Percentiles rank a stretch among this genome's conserved stretches.
Conservation (phyloP, 1,284 basidiomycete genomes). For the Erythrobasidium hasegawianum region DNA sequence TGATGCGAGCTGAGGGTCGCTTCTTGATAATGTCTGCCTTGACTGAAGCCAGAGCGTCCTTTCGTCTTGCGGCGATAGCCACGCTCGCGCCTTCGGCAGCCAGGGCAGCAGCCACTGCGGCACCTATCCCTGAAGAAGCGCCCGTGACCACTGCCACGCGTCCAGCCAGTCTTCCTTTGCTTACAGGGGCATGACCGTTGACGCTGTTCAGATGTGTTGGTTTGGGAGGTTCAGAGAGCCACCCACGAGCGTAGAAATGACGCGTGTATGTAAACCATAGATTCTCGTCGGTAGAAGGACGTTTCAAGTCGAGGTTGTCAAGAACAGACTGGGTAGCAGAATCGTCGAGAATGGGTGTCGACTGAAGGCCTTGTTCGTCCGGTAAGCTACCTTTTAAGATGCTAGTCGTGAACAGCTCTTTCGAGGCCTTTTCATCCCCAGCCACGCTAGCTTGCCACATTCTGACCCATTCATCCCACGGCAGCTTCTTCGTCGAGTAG, state of each 20-base stretch:
- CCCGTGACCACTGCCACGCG: slow-evolving; percentile 51
- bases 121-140: slow-evolving; percentile 51
- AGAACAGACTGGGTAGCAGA: slow-evolving; percentile 43
- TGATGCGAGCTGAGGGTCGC: neutral
- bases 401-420: slow-evolving; percentile 44
- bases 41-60: slow-evolving; percentile 41
- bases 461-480: slow-evolving; percentile 46
- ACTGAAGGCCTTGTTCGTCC: slow-evolving; percentile 42
- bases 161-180: slow-evolving; percentile 39
- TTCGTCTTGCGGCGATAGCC: slow-evolving; percentile 43
- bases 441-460: slow-evolving; percentile 45
- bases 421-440: slow-evolving; percentile 36
- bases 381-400: slow-evolving; percentile 47
- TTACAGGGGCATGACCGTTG: too few relatives aligned
- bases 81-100: slow-evolving; percentile 42
- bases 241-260: slow-evolving; percentile 47
- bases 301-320: slow-evolving; percentile 34
- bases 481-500: slow-evolving; percentile 42
- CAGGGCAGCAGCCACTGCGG: slow-evolving; percentile 45
- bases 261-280: slow-evolving; percentile 46
- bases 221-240: slow-evolving; percentile 42
- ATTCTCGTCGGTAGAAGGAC: slow-evolving; percentile 44
- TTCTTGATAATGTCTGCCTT: slow-evolving; percentile 44
- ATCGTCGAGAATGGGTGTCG: slow-evolving; percentile 45
- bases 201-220: slow-evolving; percentile 13